Percentiles rank a stretch among this genome's conserved stretches.
Conservation (phyloP, 805 yeast genomes). For the Nakazawaea ishiwadae region DNA sequence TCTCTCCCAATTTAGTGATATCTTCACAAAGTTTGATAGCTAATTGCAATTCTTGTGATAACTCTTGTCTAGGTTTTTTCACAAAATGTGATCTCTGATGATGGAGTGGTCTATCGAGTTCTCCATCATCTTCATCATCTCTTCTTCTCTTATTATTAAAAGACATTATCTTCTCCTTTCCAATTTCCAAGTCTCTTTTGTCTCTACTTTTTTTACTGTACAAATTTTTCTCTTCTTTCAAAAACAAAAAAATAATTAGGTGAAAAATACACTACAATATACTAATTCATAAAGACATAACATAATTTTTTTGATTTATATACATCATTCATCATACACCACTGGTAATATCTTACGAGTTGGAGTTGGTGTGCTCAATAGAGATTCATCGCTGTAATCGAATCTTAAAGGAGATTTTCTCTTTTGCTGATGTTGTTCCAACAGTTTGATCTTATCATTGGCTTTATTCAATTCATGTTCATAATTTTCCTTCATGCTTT, state of each 20-base stretch:
- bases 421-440: slow-evolving; percentile 17
- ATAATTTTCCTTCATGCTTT: slow-evolving; percentile 21
- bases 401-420: neutral
- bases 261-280: too few relatives aligned
- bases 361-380: slow-evolving; percentile 8
- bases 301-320: too few relatives aligned
- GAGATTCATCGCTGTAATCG: slow-evolving; percentile 3
- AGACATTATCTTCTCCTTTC: slow-evolving; percentile 4
- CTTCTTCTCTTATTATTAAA: slow-evolving; percentile 6
- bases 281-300: too few relatives aligned
- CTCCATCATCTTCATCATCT: slow-evolving; percentile 4
- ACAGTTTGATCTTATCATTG: slow-evolving; percentile 19
- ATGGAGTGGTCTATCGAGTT: too few relatives aligned
- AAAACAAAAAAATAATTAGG: too few relatives aligned
- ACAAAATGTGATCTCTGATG: slow-evolving; percentile 1
- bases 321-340: slow-evolving; percentile 14
- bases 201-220: too few relatives aligned
- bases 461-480: slow-evolving; percentile 22
- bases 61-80: slow-evolving; percentile 9
- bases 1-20: slow-evolving; percentile 58
- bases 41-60: slow-evolving; percentile 22
- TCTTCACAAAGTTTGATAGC: slow-evolving; percentile 45
- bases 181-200: too few relatives aligned
- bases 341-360: slow-evolving; percentile 15
- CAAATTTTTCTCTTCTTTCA: too few relatives aligned